Base-by-base conservation (phyloP, 306 rosid species). In the Abrus precatorius region DNA sequence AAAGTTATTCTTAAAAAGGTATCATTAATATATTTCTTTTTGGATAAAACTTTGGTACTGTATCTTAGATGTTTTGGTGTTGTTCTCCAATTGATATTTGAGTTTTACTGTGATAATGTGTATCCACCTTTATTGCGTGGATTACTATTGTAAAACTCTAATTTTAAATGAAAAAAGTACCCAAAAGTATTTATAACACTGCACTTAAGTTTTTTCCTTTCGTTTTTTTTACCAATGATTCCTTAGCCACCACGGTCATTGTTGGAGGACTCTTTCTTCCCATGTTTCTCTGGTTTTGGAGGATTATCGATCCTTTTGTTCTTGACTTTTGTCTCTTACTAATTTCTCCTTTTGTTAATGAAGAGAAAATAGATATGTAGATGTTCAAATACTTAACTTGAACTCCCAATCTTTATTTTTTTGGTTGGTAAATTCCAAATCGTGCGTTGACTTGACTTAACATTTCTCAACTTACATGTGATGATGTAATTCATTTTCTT, bases 1-100 rank as follows among this genome's bases (percentile, higher is more conserved):
- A 90, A 87, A 69, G 96, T 93, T 66, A 86, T 93, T 84, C 95
- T 91, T n/a, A 93, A 93, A 53, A 93, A 88, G 96, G 97, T 91
- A 85, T 44, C 41, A 7, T 52, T 34, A 59, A 40, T 5, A 47
- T 41, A 4, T 72, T 41, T 20, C 20, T 20, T 20, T 20, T 20
- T 20, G 20, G 20, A 20, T 20, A 20, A 20, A 20, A 20, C 20
- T 20, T 20, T 20, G 20, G 20, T 20, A 20, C 20, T 20, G 20
- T 20, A 20, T 20, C 20, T 20, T 20, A 20, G 20, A 20, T 20
- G 20, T 20, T 20, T 20, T 20, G 20, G 20, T 20, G 20, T 20
- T 20, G 20, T 20, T 20, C 20, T 20, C 20, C 20, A 20, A 20
- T 20, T 20, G 20, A 20, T 20, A 20, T 20, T 20, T 20, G 20